Evolutionary conservation across 2,329 filamentous ascomycete genomes (phyloP), one percentile per base, ranked within the genome.

Genomic region (Phoma sp.): DNA sequence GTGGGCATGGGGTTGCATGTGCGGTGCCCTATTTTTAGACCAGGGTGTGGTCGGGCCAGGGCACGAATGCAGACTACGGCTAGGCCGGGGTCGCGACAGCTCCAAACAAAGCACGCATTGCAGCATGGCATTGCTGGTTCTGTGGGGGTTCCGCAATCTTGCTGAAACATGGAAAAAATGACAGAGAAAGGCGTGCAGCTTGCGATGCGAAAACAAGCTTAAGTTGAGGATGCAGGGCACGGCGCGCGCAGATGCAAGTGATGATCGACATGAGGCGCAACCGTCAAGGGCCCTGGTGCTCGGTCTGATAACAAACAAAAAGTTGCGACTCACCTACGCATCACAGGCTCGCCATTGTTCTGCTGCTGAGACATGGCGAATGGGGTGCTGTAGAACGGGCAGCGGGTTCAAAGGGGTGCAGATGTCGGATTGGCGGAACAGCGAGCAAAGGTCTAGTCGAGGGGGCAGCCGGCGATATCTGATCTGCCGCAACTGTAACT

Each of bases 281-380:
- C 11, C 44, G 44, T 42, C 46, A 50, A 46, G 46, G 40, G 18
- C 18, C 18, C 18, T 18, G 18, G 32, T 42, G 40, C 13, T 54
- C 3, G 32, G 29, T 37, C 30, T 46, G 46, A 50, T 33, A 25
- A 39, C 52, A 50, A 24, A 41, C 4, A 36, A 33, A 51, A 51
- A 60, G 58, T 56, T 58, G 51, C 27, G 46, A 73, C 82, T 65
- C 85, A 89, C 86, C 86, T 87, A 79, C 84, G 82, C 78, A 87
- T 87, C 57, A 86, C 84, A 71, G 85, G 85, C 64, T 81, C 75
- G 61, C 71, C 69, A 58, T 72, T 72, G 50, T 64, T 64, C 55
- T 61, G 59, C 51, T 59, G 56, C 48, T 75, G 70, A 60, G 74
- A 73, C 74, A 76, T 76, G 52, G 30, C 66, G 59, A 37, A 7